These are phyloP conservation scores for Phlebiopsis flavidoalba DNA, from an alignment of 768 basidiomycete species.

Conservation along the genomic window DNA sequence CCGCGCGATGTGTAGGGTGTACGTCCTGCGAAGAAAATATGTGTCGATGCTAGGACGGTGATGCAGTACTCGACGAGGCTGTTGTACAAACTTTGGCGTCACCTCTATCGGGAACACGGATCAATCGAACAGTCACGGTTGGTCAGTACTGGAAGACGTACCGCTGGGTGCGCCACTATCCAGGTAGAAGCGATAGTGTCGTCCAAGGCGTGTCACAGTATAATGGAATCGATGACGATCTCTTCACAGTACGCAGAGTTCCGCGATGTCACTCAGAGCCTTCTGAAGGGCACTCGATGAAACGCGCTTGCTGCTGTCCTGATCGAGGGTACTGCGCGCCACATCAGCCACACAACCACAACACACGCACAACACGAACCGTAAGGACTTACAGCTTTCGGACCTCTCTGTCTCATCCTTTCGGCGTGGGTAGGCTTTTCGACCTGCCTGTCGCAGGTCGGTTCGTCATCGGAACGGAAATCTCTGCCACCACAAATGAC, in stretches of 20 bases:
- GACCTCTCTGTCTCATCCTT: slow-evolving; percentile 34
- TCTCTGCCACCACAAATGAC: slow-evolving; percentile 99
- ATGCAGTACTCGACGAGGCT: slow-evolving; percentile 95
- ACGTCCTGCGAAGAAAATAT: slow-evolving; percentile 82
- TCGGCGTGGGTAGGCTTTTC: slow-evolving; percentile 26
- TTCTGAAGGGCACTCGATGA: slow-evolving; percentile 98
- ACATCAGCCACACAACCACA: neutral
- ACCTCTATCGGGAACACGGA: slow-evolving; percentile 44
- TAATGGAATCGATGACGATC: slow-evolving; percentile 90
- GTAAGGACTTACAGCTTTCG: slow-evolving; percentile 23
- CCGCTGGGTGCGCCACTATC: slow-evolving; percentile 90
- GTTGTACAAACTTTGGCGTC: slow-evolving; percentile 94
- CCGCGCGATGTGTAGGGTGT: slow-evolving; percentile 82
- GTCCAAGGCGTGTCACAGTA: slow-evolving; percentile 96
- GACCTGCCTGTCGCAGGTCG: slow-evolving; percentile 27
- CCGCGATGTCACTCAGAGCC: slow-evolving; percentile 89
- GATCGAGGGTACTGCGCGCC: slow-evolving; percentile 69
- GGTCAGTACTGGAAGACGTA: slow-evolving; percentile 36
- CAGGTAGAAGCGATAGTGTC: slow-evolving; percentile 94
- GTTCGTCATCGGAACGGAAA: slow-evolving; percentile 44
- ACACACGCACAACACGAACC: neutral
- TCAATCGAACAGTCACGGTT: neutral
- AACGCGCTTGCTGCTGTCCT: slow-evolving; percentile 97
- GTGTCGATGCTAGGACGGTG: slow-evolving; percentile 90
- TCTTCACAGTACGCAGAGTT: slow-evolving; percentile 97